Evolutionary conservation across 2,329 filamentous ascomycete genomes (phyloP), one percentile per base, ranked within the genome.

Genomic region (Chaetomiaceae sp.): DNA sequence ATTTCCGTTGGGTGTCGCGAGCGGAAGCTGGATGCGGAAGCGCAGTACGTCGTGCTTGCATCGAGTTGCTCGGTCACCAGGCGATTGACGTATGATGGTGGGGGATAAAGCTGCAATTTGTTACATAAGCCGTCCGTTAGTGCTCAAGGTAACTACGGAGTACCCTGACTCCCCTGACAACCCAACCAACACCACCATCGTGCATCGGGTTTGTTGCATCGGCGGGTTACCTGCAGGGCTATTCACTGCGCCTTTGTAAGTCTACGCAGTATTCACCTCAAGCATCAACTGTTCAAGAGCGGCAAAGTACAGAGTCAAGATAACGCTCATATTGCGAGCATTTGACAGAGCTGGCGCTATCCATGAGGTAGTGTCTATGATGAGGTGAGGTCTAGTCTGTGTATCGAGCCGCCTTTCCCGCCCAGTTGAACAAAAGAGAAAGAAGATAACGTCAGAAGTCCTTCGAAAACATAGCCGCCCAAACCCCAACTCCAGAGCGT

Each of bases 51-150:
- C n/a, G n/a, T n/a, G n/a, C n/a, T n/a, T n/a, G n/a, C n/a, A n/a
- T n/a, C n/a, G n/a, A n/a, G n/a, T n/a, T n/a, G n/a, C n/a, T n/a
- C n/a, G 34, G 34, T 36, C 18, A 3, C 27, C 41, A 32, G 40
- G 26, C 34, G 34, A 26, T 52, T 50, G 50, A 51, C 50, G 49
- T 47, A 51, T 37, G 40, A 38, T 48, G 45, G 42, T 48, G 33
- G 29, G 48, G 49, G 38, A 12, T 12, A 12, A 43, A 47, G 45
- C 43, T 40, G 26, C 9, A 14, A 15, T 14, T 29, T 38, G 38
- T 40, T 40, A 19, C 15, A n/a, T 36, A 15, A 22, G 19, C 4
- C n/a, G 6, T 4, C 15, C 30, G 24, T 14, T 37, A 18, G 38
- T 17, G 37, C 24, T 6, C 9, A 24, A 20, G n/a, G n/a, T n/a